Base-by-base conservation (phyloP, 257 asterid species). In the Rhazya stricta region DNA sequence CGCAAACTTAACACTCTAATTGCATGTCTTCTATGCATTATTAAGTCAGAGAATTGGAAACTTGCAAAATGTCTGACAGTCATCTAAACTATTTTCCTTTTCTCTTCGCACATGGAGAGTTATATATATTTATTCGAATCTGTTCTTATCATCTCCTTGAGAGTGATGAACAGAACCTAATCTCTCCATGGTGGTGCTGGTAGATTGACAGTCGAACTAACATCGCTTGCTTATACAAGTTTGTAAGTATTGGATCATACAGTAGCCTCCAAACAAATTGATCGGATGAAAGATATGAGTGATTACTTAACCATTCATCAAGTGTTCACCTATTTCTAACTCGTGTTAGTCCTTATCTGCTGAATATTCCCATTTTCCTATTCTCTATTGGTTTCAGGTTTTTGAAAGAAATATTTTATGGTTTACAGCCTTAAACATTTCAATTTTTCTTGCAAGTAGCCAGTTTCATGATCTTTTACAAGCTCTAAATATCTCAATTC, bases 371-470 rank as follows among this genome's bases (percentile, higher is more conserved):
- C 9, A n/a, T 7, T 7, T 43, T 3, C 48, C 48, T 43, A 43
- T 43, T 43, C 48, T 43, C 48, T 43, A 11, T 43, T 43, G 48
- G 48, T 43, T 43, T 43, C 48, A 43, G 48, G 48, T 43, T 43
- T 10, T 43, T 43, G 13, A 43, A 43, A 58, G 32, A 27, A 57
- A 58, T 29, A 15, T 58, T 9, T 18, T 60, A 5, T 11, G 34
- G 27, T 60, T 60, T 1, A 29, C 39, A 2, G 67, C 5, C 16
- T 27, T 60, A 60, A 19, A 60, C 11, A 10, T 12, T 60, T 27
- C 16, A 29, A 1, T 60, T 73, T 76, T 61, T 79, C 34, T 32
- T 13, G 12, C 56, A 71, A 53, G 29, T 69, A 62, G n/a, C 58
- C 16, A 13, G 25, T 69, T 69, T 43, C 15, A 13, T 68, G 10